These are phyloP conservation scores for Sclerospora graminicola DNA, from an alignment of 352 stramenopile genomes.

Conservation along the genomic window DNA sequence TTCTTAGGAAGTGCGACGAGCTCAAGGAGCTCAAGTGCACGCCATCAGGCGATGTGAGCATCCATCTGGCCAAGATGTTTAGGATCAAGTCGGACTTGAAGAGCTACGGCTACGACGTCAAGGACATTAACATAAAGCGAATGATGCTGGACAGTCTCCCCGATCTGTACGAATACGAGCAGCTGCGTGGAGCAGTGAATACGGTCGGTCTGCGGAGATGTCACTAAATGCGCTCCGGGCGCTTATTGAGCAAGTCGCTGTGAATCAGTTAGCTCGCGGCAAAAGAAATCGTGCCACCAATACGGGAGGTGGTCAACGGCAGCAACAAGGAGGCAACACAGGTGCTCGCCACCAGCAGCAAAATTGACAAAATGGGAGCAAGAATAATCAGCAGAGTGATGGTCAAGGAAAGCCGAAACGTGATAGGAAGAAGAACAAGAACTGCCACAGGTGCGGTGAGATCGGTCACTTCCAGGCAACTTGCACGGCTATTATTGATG, in stretches of 20 bases:
- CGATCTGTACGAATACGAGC: not conserved
- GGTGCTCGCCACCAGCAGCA: not conserved
- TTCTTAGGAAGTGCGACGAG: not conserved
- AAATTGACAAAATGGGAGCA: not conserved
- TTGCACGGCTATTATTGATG: no score
- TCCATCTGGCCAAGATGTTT: not conserved
- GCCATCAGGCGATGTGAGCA: not conserved
- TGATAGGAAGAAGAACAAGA: no score
- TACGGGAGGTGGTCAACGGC: not conserved
- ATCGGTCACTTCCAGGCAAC: no score
- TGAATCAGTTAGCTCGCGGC: not conserved
- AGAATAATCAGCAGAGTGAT: not conserved
- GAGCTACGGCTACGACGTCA: not conserved
- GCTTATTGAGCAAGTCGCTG: not conserved
- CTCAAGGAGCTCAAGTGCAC: not conserved
- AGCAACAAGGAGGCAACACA: no score
- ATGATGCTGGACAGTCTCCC: not conserved
- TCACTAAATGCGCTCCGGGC: not conserved
- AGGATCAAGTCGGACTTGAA: not conserved
- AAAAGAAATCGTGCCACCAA: not conserved
- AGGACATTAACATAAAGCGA: not conserved
- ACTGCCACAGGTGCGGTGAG: no score
- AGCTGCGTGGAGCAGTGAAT: not conserved
- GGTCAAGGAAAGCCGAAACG: no score
- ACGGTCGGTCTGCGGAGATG: not conserved